These are phyloP conservation scores for Colletotrichum chrysophilum DNA, from an alignment of 2,329 filamentous ascomycete genomes.

Conservation along the genomic window DNA sequence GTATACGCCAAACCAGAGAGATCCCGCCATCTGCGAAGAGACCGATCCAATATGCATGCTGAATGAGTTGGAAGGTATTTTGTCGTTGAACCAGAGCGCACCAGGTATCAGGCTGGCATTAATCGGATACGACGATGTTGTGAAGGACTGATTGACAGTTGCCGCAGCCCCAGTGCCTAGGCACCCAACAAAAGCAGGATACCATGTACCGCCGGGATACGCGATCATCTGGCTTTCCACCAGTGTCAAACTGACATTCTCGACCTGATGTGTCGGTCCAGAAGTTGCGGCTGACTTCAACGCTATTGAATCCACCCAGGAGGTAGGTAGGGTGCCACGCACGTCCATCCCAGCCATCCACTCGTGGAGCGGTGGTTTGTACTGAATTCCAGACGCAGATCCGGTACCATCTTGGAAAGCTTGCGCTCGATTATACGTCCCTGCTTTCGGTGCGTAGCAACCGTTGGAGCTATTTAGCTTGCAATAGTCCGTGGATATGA, in stretches of 20 bases:
- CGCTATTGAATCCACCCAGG: background rate
- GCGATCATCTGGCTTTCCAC: constrained; percentile 28
- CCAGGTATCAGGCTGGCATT: constrained; percentile 36
- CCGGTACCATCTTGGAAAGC: background rate
- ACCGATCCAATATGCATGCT: constrained; percentile 47
- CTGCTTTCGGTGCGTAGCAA: constrained; percentile 30
- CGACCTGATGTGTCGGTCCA: constrained; percentile 9
- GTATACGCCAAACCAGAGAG: constrained; percentile 45
- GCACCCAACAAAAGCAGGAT: constrained; percentile 35
- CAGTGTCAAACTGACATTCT: constrained; percentile 31
- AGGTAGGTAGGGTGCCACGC: background rate
- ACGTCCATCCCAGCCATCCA: constrained; percentile 31
- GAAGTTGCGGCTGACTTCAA: background rate
- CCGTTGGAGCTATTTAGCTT: constrained; percentile 25
- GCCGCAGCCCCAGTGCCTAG: constrained; percentile 31
- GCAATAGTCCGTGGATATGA: constrained; percentile 33
- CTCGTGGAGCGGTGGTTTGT: background rate
- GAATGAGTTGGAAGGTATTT: constrained; percentile 43
- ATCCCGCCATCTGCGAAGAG: constrained; percentile 33
- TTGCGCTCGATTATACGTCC: constrained; percentile 28
- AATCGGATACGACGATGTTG: constrained; percentile 20
- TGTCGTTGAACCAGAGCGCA: constrained; percentile 25
- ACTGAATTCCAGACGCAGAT: background rate
- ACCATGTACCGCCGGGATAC: constrained; percentile 33
- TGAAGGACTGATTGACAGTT: constrained; percentile 32